Conservation (phyloP, 371 early-diverging fungal genomes). For the Chytridium lagenaria region DNA sequence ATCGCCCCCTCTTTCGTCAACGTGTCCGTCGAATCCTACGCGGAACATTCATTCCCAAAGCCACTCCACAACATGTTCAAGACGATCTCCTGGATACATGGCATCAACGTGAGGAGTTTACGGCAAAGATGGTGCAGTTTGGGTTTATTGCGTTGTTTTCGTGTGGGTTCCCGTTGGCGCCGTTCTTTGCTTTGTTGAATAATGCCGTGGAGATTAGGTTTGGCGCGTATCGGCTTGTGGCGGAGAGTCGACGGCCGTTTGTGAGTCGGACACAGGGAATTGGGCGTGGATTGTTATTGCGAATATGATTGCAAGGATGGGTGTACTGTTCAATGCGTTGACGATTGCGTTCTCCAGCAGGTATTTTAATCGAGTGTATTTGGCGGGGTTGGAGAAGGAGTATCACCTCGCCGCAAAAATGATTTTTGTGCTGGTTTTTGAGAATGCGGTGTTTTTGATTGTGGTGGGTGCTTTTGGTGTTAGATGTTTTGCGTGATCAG, state of each 20-base stretch:
- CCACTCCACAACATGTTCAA: slow-evolving; percentile 58
- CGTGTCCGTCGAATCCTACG: slow-evolving; percentile 6
- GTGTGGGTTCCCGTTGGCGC: slow-evolving; percentile 63
- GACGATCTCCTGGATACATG: slow-evolving; percentile 50
- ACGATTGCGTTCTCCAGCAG: slow-evolving; percentile 59
- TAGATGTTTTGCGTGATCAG: no score
- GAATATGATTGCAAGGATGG: slow-evolving; percentile 43
- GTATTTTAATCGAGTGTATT: slow-evolving; percentile 32
- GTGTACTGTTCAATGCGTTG: slow-evolving; percentile 58
- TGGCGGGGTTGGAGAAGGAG: not conserved
- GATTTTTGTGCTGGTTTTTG: slow-evolving; percentile 58
- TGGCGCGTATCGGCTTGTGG: slow-evolving; percentile 34
- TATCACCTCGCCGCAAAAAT: slow-evolving; percentile 46
- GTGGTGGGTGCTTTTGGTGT: slow-evolving; percentile 26
- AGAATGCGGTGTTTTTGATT: slow-evolving; percentile 37
- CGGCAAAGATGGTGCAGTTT: slow-evolving; percentile 55
- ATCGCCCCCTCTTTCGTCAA: slow-evolving; percentile 47
- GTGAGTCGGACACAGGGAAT: slow-evolving; percentile 45
- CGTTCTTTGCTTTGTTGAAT: slow-evolving; percentile 60
- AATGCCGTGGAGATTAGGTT: slow-evolving; percentile 60
- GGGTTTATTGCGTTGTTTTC: slow-evolving; percentile 63
- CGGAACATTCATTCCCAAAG: not conserved
- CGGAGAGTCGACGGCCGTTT: slow-evolving; percentile 50
- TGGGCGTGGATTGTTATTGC: slow-evolving; percentile 61
- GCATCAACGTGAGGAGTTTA: slow-evolving; percentile 30